Percentiles rank a stretch among this genome's conserved stretches.
phyloP scores from a whole-genome alignment of 2,329 filamentous ascomycete species.

The Teratosphaeria pseudoeucalypti region DNA sequence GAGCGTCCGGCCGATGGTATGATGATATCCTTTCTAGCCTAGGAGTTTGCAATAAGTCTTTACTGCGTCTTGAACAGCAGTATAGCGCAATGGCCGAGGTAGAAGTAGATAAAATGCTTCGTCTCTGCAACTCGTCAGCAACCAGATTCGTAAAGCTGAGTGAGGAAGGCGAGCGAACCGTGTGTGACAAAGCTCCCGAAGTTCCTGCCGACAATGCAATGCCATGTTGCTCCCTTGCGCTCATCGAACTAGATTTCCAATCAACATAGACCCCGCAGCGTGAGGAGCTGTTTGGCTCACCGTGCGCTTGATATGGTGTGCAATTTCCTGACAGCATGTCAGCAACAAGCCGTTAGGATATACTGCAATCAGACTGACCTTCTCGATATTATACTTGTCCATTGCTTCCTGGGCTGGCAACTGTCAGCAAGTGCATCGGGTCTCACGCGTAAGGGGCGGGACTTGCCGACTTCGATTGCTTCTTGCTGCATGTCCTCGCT shows the following conservation, averaged over 20 bases:
- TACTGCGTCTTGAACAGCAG: constrained; percentile 98
- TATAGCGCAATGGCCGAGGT: constrained; percentile 96
- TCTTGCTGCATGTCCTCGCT: constrained; percentile 96
- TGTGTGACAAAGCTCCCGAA: constrained; percentile 99
- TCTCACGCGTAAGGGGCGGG: background rate
- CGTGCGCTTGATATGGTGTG: constrained; percentile 89
- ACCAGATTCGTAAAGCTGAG: background rate
- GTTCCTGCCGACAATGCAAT: constrained; percentile 96
- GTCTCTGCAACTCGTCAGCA: constrained; percentile 55
- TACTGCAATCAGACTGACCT: constrained; percentile 36
- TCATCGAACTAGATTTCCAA: constrained; percentile 65
- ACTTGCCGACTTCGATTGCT: constrained; percentile 86
- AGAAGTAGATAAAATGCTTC: constrained; percentile 99
- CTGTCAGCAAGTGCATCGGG: constrained; percentile 7
- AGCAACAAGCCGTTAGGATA: constrained; percentile 1
- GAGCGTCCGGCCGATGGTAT: background rate
- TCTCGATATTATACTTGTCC: constrained; percentile 62
- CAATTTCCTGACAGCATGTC: constrained; percentile 62
- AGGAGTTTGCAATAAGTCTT: constrained; percentile 4
- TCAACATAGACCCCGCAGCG: background rate
- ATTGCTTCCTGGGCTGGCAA: constrained; percentile 57
- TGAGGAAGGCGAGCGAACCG: constrained; percentile 45
- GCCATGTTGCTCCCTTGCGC: constrained; percentile 95
- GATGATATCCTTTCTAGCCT: background rate
- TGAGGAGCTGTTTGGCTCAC: constrained; percentile 36